phyloP scores from a whole-genome alignment of 305 asterid species.

The Fraxinus baroniana region DNA sequence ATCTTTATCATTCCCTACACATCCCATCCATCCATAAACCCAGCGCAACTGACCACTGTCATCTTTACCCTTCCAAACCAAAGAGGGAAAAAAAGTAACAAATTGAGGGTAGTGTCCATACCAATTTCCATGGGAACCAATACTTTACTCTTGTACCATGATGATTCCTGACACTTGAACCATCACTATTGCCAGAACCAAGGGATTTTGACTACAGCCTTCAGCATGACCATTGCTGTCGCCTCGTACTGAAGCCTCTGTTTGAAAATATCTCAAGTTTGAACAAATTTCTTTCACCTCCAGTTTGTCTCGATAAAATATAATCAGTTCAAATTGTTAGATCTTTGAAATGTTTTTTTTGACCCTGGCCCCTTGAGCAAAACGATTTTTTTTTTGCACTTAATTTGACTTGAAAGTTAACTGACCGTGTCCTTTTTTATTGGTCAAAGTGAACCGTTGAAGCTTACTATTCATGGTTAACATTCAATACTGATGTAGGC shows the following conservation, averaged over 20 bases:
- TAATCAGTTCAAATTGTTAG: not conserved
- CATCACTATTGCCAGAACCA: not conserved
- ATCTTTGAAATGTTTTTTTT: not conserved
- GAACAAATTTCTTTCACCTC: not conserved
- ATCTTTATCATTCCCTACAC: not conserved
- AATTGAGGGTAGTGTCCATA: not conserved
- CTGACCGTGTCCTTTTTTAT: not conserved
- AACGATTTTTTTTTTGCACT: not conserved
- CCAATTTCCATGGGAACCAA: not conserved
- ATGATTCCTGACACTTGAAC: not conserved
- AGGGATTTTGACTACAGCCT: not conserved
- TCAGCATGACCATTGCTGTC: not conserved
- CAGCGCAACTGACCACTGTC: not conserved
- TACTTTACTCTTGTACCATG: not conserved
- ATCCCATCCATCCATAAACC: not conserved
- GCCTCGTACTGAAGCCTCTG: not conserved
- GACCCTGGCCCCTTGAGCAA: not conserved
- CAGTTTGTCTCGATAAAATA: not conserved
- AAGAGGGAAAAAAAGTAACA: not conserved
- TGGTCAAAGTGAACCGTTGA: not conserved
- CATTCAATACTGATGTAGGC: not conserved
- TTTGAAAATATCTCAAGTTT: not conserved
- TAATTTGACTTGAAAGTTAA: not conserved
- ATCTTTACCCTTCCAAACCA: not conserved
- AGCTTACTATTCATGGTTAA: not conserved